Conservation (phyloP, 192 early-diverging fungal genomes). For the Coemansia sp. region DNA sequence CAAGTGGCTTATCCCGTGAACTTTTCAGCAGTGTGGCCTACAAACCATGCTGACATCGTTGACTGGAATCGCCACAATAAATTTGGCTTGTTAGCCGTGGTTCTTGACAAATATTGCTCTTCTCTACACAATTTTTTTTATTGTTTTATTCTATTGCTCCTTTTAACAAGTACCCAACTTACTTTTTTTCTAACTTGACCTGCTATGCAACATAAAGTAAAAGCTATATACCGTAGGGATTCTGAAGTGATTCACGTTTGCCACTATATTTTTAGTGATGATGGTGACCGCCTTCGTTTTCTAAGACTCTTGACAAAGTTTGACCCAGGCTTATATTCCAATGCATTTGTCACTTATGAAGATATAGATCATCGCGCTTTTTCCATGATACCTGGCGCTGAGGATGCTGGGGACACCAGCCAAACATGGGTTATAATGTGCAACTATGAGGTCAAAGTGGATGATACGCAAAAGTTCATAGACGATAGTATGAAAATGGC, state of each 20-base stretch:
- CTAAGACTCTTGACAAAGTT: constrained; percentile 1
- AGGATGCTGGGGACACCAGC: neutral
- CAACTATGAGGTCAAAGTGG: neutral
- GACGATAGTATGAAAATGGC: neutral
- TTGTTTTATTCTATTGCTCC: too few species aligned
- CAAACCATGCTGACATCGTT: neutral
- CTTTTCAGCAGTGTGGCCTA: neutral
- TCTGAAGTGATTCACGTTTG: neutral
- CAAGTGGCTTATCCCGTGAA: neutral
- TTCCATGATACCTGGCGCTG: neutral
- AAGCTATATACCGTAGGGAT: neutral
- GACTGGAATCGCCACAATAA: neutral
- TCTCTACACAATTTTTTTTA: neutral
- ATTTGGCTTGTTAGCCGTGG: neutral
- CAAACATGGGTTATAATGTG: neutral
- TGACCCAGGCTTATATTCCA: neutral
- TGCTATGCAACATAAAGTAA: neutral
- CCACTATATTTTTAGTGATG: neutral
- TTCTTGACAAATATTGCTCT: too few species aligned
- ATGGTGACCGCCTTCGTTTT: neutral
- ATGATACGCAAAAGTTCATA: neutral
- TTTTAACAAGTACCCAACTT: neutral
- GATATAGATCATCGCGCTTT: neutral
- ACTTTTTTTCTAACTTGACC: neutral
- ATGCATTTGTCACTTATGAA: neutral